Conservation (phyloP, 352 stramenopile species). For the Phytopythium cucurbitacearum region DNA sequence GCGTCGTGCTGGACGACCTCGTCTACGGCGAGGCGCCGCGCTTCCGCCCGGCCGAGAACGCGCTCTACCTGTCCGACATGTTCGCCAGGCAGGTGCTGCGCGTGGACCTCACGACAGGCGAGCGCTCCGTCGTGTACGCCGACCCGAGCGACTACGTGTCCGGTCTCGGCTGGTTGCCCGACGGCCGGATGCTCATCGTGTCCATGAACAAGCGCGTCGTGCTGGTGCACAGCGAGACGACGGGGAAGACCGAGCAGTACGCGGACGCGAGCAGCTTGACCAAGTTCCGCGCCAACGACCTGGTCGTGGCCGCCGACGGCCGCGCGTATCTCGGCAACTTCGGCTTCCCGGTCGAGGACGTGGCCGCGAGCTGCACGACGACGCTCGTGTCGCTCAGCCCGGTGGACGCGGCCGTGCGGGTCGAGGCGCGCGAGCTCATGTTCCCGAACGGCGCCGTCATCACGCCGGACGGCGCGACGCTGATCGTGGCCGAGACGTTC, state of each 20-base stretch:
- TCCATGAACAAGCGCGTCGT: constrained; percentile 46
- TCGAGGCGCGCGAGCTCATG: constrained; percentile 52
- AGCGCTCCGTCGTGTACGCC: constrained; percentile 36
- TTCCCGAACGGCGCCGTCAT: constrained; percentile 75
- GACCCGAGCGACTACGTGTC: constrained; percentile 44
- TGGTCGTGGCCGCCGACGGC: constrained; percentile 41
- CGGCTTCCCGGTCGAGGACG: constrained; percentile 42
- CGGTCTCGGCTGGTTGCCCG: constrained; percentile 56
- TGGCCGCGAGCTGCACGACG: constrained; percentile 30
- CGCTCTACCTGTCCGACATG: constrained; percentile 73
- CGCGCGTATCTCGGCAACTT: constrained; percentile 63
- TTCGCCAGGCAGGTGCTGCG: constrained; percentile 51
- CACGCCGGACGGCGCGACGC: constrained; percentile 63
- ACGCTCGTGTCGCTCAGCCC: constrained; percentile 51
- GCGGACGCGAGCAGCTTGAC: constrained; percentile 49
- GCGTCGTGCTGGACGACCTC: constrained; percentile 21
- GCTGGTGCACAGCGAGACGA: constrained; percentile 30
- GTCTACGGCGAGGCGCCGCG: constrained; percentile 57
- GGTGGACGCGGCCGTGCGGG: constrained; percentile 31
- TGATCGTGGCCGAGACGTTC: constrained; percentile 71
- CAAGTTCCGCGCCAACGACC: constrained; percentile 51
- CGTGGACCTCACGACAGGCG: constrained; percentile 40
- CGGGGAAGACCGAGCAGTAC: constrained; percentile 30
- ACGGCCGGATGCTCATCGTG: constrained; percentile 54
- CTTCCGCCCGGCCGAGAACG: constrained; percentile 41